phyloP scores from a whole-genome alignment of 805 yeast species.

The Kluyveromyces starmeri region DNA sequence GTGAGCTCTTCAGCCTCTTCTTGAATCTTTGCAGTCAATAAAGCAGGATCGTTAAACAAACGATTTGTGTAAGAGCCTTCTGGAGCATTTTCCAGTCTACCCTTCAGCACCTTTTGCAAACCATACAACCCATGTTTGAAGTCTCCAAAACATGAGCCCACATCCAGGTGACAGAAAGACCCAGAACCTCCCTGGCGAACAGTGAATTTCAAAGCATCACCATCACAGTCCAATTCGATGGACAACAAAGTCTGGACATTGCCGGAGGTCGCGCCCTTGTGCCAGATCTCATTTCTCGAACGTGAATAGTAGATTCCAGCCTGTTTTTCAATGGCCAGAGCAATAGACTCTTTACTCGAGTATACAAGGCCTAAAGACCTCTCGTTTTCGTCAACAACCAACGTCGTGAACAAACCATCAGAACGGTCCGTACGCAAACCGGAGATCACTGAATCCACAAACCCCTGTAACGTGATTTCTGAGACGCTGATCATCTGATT shows the following conservation, averaged over 20 bases:
- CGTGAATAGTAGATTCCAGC: slow-evolving; percentile 94
- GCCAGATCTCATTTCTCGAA: slow-evolving; percentile 82
- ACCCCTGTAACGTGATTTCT: slow-evolving; percentile 12
- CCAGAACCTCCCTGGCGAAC: slow-evolving; percentile 71
- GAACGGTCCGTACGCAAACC: slow-evolving; percentile 68
- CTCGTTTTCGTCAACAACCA: slow-evolving; percentile 62
- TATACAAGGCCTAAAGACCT: slow-evolving; percentile 84
- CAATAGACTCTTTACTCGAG: slow-evolving; percentile 74
- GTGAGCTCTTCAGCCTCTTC: slow-evolving; percentile 96
- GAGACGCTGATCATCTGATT: slow-evolving; percentile 9
- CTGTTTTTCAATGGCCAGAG: slow-evolving; percentile 68
- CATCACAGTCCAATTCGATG: slow-evolving; percentile 80
- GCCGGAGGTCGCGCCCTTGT: slow-evolving; percentile 94
- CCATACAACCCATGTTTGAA: slow-evolving; percentile 48
- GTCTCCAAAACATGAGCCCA: slow-evolving; percentile 73
- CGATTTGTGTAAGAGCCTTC: slow-evolving; percentile 92
- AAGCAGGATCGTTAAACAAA: slow-evolving; percentile 64
- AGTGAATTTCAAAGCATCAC: slow-evolving; percentile 78
- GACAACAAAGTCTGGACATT: slow-evolving; percentile 72
- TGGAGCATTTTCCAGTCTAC: slow-evolving; percentile 61
- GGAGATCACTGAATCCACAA: slow-evolving; percentile 31
- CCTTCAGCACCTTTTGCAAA: slow-evolving; percentile 56
- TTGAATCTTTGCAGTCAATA: slow-evolving; percentile 77
- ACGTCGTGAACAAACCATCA: slow-evolving; percentile 79
- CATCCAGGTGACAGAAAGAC: slow-evolving; percentile 87